Evolutionary conservation across 108 stramenopile genomes (phyloP).

Genomic region (Cylindrotheca fusiformis): DNA sequence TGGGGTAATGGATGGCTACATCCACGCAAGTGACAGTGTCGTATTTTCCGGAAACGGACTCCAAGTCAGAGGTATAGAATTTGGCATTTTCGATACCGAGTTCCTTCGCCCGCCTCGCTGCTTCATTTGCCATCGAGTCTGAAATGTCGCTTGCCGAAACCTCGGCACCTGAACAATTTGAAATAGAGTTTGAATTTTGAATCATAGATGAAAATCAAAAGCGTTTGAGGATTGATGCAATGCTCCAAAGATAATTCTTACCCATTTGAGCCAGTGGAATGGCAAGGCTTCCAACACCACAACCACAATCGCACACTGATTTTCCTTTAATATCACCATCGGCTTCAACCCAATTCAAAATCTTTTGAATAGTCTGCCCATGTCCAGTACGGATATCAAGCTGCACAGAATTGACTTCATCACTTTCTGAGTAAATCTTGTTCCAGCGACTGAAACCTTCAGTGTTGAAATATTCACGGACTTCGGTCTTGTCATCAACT

Average conservation of each 20-base stretch:
- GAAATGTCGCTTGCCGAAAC: constrained; percentile 92
- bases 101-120: constrained; percentile 78
- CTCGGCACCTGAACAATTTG: constrained; percentile 59
- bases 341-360: constrained; percentile 85
- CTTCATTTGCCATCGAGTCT: constrained; percentile 91
- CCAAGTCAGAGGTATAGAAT: constrained; percentile 94
- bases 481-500: constrained; percentile 94
- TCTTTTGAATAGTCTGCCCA: constrained; percentile 95
- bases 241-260: constrained; percentile 49
- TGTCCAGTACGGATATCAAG: constrained; percentile 94
- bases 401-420: constrained; percentile 94
- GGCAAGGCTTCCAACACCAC: constrained; percentile 91
- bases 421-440: constrained; percentile 92
- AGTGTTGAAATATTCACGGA: constrained; percentile 96
- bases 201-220: not conserved
- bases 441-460: constrained; percentile 99
- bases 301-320: constrained; percentile 90
- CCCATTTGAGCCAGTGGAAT: constrained; percentile 94
- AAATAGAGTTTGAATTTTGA: not conserved
- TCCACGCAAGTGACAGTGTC: constrained; percentile 96
- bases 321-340: constrained; percentile 86
- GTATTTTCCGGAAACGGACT: constrained; percentile 87
- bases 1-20: constrained; percentile 97
- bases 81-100: constrained; percentile 72
- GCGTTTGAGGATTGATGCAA: not conserved